Base-by-base conservation (phyloP, 2,329 filamentous ascomycete genomes). In the Aspergillus viridinutans region DNA sequence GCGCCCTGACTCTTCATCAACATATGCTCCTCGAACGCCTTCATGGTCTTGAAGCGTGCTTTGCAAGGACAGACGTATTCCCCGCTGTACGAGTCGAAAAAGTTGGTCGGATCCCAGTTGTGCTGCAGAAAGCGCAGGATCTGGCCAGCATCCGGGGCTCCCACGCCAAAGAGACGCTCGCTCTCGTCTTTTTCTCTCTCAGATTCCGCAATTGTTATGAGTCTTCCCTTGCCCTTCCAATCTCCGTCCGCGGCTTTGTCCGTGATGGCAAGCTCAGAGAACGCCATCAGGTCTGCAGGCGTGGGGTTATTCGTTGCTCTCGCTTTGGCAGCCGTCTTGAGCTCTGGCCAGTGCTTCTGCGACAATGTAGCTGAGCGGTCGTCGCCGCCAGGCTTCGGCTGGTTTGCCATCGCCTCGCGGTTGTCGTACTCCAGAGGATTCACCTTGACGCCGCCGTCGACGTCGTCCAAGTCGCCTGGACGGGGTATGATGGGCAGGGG, bases 11-110 rank as follows among this genome's bases (percentile, higher is more conserved):
- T 58, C 51, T 65, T 64, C 50, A 17, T 62, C 56, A 61, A 54
- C 47, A 78, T 53, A 56, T 78, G 76, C 9, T 61, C 49, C 23
- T 72, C 66, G 29, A 77, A 73, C 0, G 61, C 64, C 5, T 63
- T 55, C 5, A 60, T 28, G 5, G 49, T 63, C 2, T 43, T 53
- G 58, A 73, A 75, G 1, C 56, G 20, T 9, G 59, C 64, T 20
- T 65, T 63, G 47, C 75, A 78, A 6, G 67, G 61, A 53, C 76
- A 78, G 10, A 67, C 58, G 53, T 72, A 77, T 28, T 61, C 55
- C 3, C 68, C 66, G 8, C 58, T 59, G 20, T 67, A 60, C 5
- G 60, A 52, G 54, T 73, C 68, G 55, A 70, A 71, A 61, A 70
- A 76, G 8, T 63, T 64, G 20, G 63, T 64, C 1, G 69, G 42